Evolutionary conservation across 2,329 filamentous ascomycete species (phyloP).

Genomic region (Diaporthe sp.): DNA sequence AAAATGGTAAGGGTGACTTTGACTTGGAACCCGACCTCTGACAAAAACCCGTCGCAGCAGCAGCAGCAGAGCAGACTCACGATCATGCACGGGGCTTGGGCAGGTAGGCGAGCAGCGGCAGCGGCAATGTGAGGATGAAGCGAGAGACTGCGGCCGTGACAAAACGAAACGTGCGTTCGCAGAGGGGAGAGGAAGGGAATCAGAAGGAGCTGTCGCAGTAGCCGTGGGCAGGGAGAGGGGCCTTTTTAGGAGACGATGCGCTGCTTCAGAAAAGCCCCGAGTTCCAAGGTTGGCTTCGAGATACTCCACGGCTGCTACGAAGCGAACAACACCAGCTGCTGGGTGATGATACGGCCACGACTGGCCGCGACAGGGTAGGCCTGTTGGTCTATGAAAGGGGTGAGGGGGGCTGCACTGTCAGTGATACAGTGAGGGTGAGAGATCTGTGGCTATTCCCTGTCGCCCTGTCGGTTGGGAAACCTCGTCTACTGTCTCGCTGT

Average conservation of each 20-base stretch:
- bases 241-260: slow-evolving; percentile 38
- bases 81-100: not conserved
- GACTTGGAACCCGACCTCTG: slow-evolving; percentile 13
- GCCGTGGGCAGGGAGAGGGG: slow-evolving; percentile 37
- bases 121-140: slow-evolving; percentile 28
- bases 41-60: slow-evolving; percentile 2
- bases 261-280: slow-evolving; percentile 37
- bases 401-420: slow-evolving; percentile 47
- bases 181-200: slow-evolving; percentile 20
- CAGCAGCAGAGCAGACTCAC: slow-evolving; percentile 3
- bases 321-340: slow-evolving; percentile 39
- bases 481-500: slow-evolving; percentile 28
- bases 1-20: slow-evolving; percentile 39
- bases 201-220: slow-evolving; percentile 21
- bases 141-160: slow-evolving; percentile 31
- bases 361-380: slow-evolving; percentile 39
- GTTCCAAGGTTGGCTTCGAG: slow-evolving; percentile 34
- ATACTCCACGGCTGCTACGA: slow-evolving; percentile 42
- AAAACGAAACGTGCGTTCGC: slow-evolving; percentile 25
- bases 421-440: slow-evolving; percentile 58
- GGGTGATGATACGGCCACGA: slow-evolving; percentile 38
- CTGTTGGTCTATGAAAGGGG: slow-evolving; percentile 54
- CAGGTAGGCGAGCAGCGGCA: slow-evolving; percentile 14
- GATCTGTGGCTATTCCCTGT: slow-evolving; percentile 52
- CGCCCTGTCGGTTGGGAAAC: slow-evolving; percentile 8